Evolutionary conservation across 75 land plant genomes (phyloP).

Genomic region (Sequoiadendron giganteum): DNA sequence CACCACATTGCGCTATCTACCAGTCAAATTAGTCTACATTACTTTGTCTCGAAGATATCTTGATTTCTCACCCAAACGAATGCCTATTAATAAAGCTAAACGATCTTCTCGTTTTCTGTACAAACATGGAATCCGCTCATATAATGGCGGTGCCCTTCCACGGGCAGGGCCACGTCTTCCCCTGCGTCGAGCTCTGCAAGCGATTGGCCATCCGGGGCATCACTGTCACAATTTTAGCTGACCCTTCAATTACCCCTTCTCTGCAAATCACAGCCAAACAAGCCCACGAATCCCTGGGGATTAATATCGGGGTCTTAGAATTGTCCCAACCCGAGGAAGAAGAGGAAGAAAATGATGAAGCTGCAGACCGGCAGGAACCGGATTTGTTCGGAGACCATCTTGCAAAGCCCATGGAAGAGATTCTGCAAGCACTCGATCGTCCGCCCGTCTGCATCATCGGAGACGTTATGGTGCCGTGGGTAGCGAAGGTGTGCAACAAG

Average conservation of each 20-base stretch:
- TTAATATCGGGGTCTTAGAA: neutral
- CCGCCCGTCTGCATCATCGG: slow-evolving; percentile 27
- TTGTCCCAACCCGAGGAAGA: neutral
- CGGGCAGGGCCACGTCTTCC: slow-evolving; percentile 52
- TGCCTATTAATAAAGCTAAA: neutral
- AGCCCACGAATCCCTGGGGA: slow-evolving; percentile 8
- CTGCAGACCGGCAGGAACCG: neutral
- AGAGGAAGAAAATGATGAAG: neutral
- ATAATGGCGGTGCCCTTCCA: slow-evolving; percentile 42
- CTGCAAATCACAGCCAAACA: slow-evolving; percentile 16
- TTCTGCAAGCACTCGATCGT: slow-evolving; percentile 3
- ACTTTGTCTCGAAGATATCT: neutral
- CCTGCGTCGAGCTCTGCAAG: slow-evolving; percentile 46
- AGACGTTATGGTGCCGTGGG: slow-evolving; percentile 39
- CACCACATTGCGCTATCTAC: neutral
- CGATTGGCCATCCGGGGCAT: slow-evolving; percentile 26
- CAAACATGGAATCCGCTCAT: neutral
- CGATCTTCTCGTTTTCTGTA: neutral
- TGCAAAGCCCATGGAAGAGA: neutral
- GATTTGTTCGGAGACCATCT: slow-evolving; percentile 3
- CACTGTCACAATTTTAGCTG: slow-evolving; percentile 26
- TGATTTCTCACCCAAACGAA: neutral
- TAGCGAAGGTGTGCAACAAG: slow-evolving; percentile 5
- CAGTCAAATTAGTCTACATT: neutral
- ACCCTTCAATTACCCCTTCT: slow-evolving; percentile 25